Conservation (phyloP, 2,329 filamentous ascomycete genomes). For the Onygena corvina region DNA sequence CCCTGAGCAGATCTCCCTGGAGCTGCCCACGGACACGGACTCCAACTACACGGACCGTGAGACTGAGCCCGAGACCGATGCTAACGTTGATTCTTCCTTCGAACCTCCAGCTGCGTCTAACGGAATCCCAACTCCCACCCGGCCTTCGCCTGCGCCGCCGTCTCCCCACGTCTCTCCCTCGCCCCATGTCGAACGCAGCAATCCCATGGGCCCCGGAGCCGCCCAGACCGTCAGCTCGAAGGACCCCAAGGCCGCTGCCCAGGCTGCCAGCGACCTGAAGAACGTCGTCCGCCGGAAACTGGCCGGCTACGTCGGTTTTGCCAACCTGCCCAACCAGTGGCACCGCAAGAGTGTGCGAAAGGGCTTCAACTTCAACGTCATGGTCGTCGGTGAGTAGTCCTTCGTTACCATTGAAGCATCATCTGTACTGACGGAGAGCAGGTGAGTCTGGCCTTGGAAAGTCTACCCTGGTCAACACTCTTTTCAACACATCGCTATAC, state of each 20-base stretch:
- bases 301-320: constrained; percentile 96
- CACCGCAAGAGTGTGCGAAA: constrained; percentile 99
- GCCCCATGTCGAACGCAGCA: constrained; percentile 47
- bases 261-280: constrained; percentile 57
- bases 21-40: neutral
- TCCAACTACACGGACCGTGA: constrained; percentile 17
- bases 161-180: constrained; percentile 22
- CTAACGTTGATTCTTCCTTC: constrained; percentile 19
- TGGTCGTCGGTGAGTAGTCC: constrained; percentile 84
- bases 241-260: constrained; percentile 47
- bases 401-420: neutral
- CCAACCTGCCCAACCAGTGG: constrained; percentile 98
- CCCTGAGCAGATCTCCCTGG: too few species aligned
- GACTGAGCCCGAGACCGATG: too few species aligned
- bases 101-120: constrained; percentile 24
- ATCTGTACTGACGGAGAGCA: constrained; percentile 31
- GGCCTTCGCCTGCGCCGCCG: constrained; percentile 29
- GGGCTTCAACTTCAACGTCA: constrained; percentile 99
- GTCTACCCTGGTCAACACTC: constrained; percentile 95
- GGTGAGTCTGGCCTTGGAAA: constrained; percentile 99
- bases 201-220: constrained; percentile 42
- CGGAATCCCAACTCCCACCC: constrained; percentile 19
- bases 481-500: constrained; percentile 99
- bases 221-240: constrained; percentile 52
- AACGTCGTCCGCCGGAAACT: constrained; percentile 98